Evolutionary conservation across 139 green algal genomes (phyloP).

Genomic region (Volvox reticuliferus): DNA sequence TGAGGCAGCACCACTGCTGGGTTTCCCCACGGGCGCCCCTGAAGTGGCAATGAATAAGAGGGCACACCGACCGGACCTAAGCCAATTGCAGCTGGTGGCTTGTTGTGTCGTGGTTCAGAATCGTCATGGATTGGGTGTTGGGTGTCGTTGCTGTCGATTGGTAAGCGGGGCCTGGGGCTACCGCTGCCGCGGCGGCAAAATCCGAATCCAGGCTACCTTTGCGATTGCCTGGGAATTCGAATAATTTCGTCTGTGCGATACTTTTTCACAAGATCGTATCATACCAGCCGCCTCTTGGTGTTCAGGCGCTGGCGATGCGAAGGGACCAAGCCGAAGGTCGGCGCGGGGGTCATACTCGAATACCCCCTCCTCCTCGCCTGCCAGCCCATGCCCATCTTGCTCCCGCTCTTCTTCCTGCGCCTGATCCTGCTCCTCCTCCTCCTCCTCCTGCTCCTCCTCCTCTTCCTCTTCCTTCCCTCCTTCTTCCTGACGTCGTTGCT

Average conservation of each 20-base stretch:
- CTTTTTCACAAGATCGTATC: background rate
- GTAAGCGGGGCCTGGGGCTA: background rate
- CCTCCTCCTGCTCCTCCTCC: background rate
- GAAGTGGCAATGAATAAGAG: too few species aligned
- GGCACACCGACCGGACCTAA: too few species aligned
- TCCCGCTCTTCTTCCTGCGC: background rate
- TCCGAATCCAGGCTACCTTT: too few species aligned
- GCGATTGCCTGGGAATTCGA: too few species aligned
- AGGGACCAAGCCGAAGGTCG: constrained; percentile 14
- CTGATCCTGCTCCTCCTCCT: background rate
- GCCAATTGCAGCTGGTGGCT: too few species aligned
- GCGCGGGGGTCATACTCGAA: constrained; percentile 5
- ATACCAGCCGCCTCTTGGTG: background rate
- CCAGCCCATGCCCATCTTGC: background rate
- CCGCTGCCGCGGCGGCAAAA: background rate
- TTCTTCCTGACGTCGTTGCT: background rate
- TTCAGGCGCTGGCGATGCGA: background rate
- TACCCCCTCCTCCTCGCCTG: background rate
- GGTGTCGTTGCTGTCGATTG: too few species aligned
- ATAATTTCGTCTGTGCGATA: too few species aligned
- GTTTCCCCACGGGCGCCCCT: too few species aligned
- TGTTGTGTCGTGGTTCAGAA: too few species aligned
- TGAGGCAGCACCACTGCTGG: background rate
- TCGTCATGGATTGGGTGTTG: too few species aligned
- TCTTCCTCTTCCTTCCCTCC: background rate